Conservation (phyloP, 148 eudicot genomes). For the Rhododendron griersonianum region DNA sequence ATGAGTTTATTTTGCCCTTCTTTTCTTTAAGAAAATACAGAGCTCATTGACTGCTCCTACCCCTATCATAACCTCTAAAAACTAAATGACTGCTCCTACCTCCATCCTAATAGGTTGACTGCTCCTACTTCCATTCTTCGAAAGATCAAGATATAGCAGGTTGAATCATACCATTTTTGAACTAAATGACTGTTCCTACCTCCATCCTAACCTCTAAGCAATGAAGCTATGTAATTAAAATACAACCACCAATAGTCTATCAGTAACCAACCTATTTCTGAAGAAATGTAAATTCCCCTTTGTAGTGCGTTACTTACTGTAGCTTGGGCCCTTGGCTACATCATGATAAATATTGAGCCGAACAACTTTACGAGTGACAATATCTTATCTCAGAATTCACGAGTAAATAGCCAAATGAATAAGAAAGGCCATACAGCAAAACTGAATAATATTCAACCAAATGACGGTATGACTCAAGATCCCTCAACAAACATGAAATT, state of each 20-base stretch:
- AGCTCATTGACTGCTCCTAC: background rate
- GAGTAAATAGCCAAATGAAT: background rate
- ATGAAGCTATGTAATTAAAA: background rate
- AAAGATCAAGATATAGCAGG: background rate
- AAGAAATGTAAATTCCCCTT: too few relatives aligned
- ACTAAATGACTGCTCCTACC: background rate
- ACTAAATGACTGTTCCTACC: background rate
- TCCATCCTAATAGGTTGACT: too few relatives aligned
- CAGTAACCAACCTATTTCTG: background rate
- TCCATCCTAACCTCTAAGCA: background rate
- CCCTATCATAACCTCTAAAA: background rate
- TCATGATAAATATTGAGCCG: background rate
- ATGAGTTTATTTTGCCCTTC: background rate
- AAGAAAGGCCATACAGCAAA: background rate
- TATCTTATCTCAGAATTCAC: background rate
- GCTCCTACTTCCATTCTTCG: too few relatives aligned
- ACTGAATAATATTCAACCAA: background rate
- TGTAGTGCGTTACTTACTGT: background rate
- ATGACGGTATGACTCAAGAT: background rate
- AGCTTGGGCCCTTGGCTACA: background rate
- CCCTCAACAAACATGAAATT: background rate
- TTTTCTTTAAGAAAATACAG: background rate
- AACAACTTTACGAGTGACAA: slow-evolving; percentile 1
- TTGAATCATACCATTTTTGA: too few relatives aligned
- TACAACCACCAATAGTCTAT: background rate